Base-by-base conservation (phyloP, 768 basidiomycete species). In the Russula foetens region DNA sequence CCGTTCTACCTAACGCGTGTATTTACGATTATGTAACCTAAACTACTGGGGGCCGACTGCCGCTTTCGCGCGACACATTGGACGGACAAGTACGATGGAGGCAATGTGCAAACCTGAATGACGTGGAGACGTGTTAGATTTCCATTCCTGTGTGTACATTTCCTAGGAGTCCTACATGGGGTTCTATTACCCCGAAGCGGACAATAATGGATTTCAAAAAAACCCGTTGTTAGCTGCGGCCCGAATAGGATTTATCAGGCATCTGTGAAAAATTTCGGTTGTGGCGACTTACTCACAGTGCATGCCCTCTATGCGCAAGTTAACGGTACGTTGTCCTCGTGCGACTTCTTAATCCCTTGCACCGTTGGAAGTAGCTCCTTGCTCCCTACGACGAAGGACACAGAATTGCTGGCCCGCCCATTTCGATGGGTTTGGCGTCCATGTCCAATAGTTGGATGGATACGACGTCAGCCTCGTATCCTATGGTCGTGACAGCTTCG, bases 281-380 rank as follows among this genome's bases (percentile, higher is more conserved):
- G 21, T 17, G 39, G 11, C 33, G 14, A 76, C 83, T 68, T 66
- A 84, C 84, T 67, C 67, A 74, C 80, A 87, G 65, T 79, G 81
- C 77, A 89, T 82, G 23, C 88, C 88, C 21, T 82, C 79, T 1
- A 90, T 72, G 39, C 74, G 75, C 35, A 91, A 68, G n/a, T 78
- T 73, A 15, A 89, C 67, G 0, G 74, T 76, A 38, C 86, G 76
- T 67, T 15, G 60, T 63, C 19, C 58, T 31, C 8, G 53, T 23
- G 5, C 52, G 75, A 11, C 79, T 77, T 59, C 75, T 83, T 0
- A 21, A 67, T 64, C 19, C 73, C 71, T n/a, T 70, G 63, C 11
- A 74, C 64, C 26, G 65, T 58, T 0, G 66, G 59, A 3, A 67
- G 68, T 5, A 75, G 53, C 2, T 73, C 64, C 12, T 67, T 67